phyloP scores from a whole-genome alignment of 768 basidiomycete genomes.

The Sistotremastrum niveocremeum region DNA sequence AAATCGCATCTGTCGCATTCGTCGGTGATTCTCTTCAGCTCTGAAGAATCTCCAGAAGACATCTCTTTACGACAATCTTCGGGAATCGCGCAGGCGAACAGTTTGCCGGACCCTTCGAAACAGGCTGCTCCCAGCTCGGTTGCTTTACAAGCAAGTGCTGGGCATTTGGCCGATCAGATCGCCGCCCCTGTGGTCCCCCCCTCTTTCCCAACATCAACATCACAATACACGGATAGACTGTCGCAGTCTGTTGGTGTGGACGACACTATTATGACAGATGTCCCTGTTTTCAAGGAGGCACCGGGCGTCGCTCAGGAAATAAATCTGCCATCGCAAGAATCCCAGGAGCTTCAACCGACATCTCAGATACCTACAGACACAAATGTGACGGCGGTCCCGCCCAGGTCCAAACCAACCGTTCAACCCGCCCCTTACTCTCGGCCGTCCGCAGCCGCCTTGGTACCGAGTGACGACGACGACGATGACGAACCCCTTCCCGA shows the following conservation, averaged over 20 bases:
- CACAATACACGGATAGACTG: not conserved
- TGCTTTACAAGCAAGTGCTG: not conserved
- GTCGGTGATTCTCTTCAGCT: constrained; percentile 41
- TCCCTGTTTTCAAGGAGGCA: not conserved
- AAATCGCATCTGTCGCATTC: constrained; percentile 54
- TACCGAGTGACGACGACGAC: constrained; percentile 32
- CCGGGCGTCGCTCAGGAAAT: not conserved
- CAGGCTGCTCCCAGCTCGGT: constrained; percentile 23
- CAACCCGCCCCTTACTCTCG: not conserved
- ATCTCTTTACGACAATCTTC: no score
- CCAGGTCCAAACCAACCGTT: not conserved
- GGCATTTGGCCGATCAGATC: not conserved
- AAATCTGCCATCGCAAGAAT: no score
- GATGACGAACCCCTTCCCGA: constrained; percentile 64
- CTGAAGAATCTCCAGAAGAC: constrained; percentile 57
- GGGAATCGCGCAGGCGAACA: no score
- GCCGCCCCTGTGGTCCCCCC: not conserved
- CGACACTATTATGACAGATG: not conserved
- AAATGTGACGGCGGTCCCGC: constrained; percentile 6
- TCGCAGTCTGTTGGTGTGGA: not conserved
- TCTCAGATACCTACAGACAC: not conserved
- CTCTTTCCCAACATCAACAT: not conserved
- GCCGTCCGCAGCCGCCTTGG: not conserved
- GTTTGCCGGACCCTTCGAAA: constrained; percentile 23
- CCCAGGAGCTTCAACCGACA: no score